Conservation (phyloP, 2,329 filamentous ascomycete species). For the Penicillium sp. region DNA sequence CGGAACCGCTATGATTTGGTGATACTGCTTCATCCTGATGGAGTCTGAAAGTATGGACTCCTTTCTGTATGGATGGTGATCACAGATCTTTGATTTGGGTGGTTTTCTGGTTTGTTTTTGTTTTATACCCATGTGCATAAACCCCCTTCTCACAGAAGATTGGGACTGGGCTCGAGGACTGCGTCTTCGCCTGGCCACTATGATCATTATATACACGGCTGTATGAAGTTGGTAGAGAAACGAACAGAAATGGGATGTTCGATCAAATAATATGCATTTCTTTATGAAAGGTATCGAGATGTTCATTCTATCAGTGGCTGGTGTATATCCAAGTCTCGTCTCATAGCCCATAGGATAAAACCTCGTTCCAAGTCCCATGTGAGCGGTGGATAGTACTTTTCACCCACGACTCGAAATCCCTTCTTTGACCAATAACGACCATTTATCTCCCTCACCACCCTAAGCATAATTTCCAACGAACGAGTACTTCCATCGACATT, state of each 20-base stretch:
- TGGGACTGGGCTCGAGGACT: background rate
- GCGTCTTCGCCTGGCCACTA: background rate
- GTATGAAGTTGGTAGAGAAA: slow-evolving; percentile 6
- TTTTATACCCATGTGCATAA: slow-evolving; percentile 13
- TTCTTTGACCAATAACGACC: too few species aligned
- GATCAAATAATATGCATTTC: background rate
- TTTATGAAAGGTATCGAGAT: rapidly evolving
- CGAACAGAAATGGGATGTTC: background rate
- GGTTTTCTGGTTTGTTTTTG: background rate
- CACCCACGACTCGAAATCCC: too few species aligned
- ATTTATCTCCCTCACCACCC: too few species aligned
- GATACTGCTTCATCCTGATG: background rate
- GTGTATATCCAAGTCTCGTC: background rate
- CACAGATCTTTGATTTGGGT: background rate
- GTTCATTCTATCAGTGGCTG: background rate
- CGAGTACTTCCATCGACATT: too few species aligned
- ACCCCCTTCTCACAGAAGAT: slow-evolving; percentile 5
- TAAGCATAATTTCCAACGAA: too few species aligned
- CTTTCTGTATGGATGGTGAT: background rate
- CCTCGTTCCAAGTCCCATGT: too few species aligned
- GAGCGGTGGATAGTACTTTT: too few species aligned
- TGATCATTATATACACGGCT: slow-evolving; percentile 4
- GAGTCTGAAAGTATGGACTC: too few species aligned
- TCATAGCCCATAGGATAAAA: too few species aligned
- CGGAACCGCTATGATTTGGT: slow-evolving; percentile 1